These are phyloP conservation scores for Canariomyces notabilis DNA, from an alignment of 2,329 filamentous ascomycete species.

Conservation along the genomic window DNA sequence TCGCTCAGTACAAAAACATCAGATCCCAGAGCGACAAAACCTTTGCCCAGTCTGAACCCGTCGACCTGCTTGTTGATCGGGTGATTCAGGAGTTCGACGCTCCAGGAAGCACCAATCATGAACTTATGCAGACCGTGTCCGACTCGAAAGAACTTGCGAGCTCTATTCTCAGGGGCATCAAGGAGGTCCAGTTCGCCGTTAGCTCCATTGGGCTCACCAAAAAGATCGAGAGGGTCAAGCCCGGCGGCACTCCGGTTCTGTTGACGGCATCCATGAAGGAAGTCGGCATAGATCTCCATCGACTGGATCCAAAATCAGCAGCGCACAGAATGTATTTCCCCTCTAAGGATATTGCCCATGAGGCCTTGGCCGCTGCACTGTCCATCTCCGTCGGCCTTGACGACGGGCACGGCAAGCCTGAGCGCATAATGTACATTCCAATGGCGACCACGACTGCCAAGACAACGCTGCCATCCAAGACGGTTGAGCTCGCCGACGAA, in stretches of 20 bases:
- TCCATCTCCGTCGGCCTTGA: slow-evolving; percentile 90
- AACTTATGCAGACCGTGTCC: slow-evolving; percentile 75
- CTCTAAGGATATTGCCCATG: slow-evolving; percentile 85
- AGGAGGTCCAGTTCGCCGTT: slow-evolving; percentile 92
- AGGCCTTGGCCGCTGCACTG: slow-evolving; percentile 85
- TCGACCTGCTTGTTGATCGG: slow-evolving; percentile 63
- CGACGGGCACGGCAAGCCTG: slow-evolving; percentile 78
- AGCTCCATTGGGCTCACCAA: slow-evolving; percentile 86
- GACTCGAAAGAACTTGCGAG: slow-evolving; percentile 90
- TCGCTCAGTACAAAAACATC: slow-evolving; percentile 49
- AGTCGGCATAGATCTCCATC: slow-evolving; percentile 85
- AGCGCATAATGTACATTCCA: slow-evolving; percentile 85
- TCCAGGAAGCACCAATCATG: slow-evolving; percentile 60
- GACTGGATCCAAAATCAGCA: slow-evolving; percentile 85
- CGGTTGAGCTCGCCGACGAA: slow-evolving; percentile 70
- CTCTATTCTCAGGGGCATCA: slow-evolving; percentile 85
- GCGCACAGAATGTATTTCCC: slow-evolving; percentile 99
- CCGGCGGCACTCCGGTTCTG: slow-evolving; percentile 65
- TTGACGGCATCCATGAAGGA: slow-evolving; percentile 94
- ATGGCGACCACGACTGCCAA: slow-evolving; percentile 96
- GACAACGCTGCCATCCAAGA: slow-evolving; percentile 91
- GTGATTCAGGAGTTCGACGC: slow-evolving; percentile 69
- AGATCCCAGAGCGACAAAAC: slow-evolving; percentile 33
- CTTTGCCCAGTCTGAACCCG: slow-evolving; percentile 38
- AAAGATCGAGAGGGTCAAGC: slow-evolving; percentile 63